Evolutionary conservation across 2,329 filamentous ascomycete species (phyloP), one percentile per base, ranked within the genome.

Genomic region (Xylariaceae sp.): DNA sequence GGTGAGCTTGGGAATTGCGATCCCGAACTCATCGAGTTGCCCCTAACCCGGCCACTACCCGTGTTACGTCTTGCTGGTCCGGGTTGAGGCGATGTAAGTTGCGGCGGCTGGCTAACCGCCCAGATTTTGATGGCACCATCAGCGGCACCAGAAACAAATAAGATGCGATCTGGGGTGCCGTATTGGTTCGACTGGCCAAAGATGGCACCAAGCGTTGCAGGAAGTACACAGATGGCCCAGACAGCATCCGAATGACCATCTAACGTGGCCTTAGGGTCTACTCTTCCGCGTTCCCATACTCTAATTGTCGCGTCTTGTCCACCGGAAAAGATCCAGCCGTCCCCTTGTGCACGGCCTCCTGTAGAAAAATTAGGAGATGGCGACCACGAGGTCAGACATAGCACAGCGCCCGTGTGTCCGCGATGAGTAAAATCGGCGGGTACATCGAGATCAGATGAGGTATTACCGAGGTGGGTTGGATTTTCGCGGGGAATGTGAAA

Each of bases 271-370:
- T 98, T 98, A 7, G 95, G 92, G 70, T 98, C 95, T 29, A 99
- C 91, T 45, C 93, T 82, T 23, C 93, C 93, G 48, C 93, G 86
- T 74, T 99, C 93, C 95, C 95, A 99, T 0, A 99, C 92, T 26
- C 93, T 86, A 40, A 99, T 87, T 6, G 91, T 96, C 18, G 90
- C 87, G 73, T 99, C 95, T 72, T 97, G 92, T 3, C 95, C 95
- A 58, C 95, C 95, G 4, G 93, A 98, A 74, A 99, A 99, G 63
- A 99, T 93, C 95, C 95, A 99, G 23, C 95, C 95, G 66, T 98
- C 95, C 29, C 93, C 93, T 66, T 89, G 86, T 7, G 90, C 91
- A 60, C 93, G 86, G 6, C 93, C 92, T 37, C 93, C 91, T 18
- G 91, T 96, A 7, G 91, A 89, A 71, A 97, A 96, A 69, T 90